Percentiles rank a stretch among this genome's conserved stretches.
Conservation (phyloP, 768 basidiomycete genomes). For the Tulasnella sp. region DNA sequence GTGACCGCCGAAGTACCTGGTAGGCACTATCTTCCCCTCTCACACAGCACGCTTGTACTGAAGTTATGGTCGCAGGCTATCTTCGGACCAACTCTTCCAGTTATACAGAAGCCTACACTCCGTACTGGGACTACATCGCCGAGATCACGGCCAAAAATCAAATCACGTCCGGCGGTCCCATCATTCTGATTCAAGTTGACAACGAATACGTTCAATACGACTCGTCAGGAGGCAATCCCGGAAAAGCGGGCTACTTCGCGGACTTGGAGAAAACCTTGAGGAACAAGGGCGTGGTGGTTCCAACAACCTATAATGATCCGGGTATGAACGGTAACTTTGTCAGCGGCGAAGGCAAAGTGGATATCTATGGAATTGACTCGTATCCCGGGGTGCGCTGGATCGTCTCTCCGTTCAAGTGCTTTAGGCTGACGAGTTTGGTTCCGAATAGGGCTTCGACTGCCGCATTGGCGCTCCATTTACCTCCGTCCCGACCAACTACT, state of each 20-base stretch:
- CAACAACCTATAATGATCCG: constrained; percentile 65
- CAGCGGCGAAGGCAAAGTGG: constrained; percentile 66
- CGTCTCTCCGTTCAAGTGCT: not conserved
- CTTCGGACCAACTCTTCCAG: constrained; percentile 64
- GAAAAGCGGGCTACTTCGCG: constrained; percentile 43
- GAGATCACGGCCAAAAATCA: constrained; percentile 50
- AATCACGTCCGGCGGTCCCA: constrained; percentile 61
- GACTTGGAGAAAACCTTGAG: constrained; percentile 48
- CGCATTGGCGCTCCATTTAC: not conserved
- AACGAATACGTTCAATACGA: constrained; percentile 55
- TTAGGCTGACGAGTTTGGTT: not conserved
- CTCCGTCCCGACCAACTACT: not conserved
- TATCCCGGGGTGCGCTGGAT: not conserved
- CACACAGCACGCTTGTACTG: not conserved
- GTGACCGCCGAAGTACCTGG: constrained; percentile 38
- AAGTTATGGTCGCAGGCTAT: constrained; percentile 6
- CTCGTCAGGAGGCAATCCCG: constrained; percentile 25
- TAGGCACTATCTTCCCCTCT: constrained; percentile 35
- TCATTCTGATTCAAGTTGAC: constrained; percentile 46
- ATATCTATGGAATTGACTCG: constrained; percentile 47
- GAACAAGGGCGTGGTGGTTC: constrained; percentile 48
- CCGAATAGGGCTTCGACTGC: not conserved
- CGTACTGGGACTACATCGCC: constrained; percentile 58
- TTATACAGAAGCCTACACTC: constrained; percentile 58
- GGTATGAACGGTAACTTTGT: constrained; percentile 47